Base-by-base conservation (phyloP, 371 early-diverging fungal species). In the Parasitella parasitica region DNA sequence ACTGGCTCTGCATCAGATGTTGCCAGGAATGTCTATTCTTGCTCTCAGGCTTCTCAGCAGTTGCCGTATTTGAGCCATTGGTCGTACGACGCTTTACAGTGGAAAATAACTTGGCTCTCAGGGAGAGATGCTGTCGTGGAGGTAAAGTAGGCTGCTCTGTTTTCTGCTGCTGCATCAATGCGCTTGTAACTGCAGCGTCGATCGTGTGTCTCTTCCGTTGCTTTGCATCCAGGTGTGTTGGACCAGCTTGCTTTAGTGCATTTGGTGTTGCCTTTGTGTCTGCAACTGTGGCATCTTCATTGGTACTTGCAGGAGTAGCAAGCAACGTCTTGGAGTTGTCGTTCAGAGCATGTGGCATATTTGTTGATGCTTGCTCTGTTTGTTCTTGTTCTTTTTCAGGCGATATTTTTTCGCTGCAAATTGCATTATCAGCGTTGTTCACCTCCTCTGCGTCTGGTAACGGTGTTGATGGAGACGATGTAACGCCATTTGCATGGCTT, bases 11-110 rank as follows among this genome's bases (percentile, higher is more conserved):
- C 28, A 55, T 50, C 16, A 57, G 22, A 13, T 28, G 22, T 4
- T 66, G 61, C 66, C 61, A 61, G 24, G 63, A 61, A 37, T 61
- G 50, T 18, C 58, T n/a, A 11, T 57, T 58, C 2, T 34, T 64
- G 2, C 39, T 59, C 11, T 5, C 16, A 26, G 54, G 43, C 28
- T 34, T 43, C 26, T 39, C 39, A 12, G 20, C 22, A 2, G 26
- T 54, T 5, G 27, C 28, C 26, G 51, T 20, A 6, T 13, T 35
- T 30, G 37, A 24, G 4, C 15, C 26, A 15, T 4, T 36, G 5
- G 36, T 24, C 0, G 58, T 35, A 20, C 55, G 59, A 36, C 54
- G 32, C 26, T 54, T 60, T 0, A 66, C 61, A 22, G 52, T 56
- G 9, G 66, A 66, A 3, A 66, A 27, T 2, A 66, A 28, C 16